Percentiles rank a stretch among this genome's conserved stretches.
These are phyloP conservation scores for Citrus reticulata DNA, from an alignment of 345 rosid genomes.

Conservation along the genomic window DNA sequence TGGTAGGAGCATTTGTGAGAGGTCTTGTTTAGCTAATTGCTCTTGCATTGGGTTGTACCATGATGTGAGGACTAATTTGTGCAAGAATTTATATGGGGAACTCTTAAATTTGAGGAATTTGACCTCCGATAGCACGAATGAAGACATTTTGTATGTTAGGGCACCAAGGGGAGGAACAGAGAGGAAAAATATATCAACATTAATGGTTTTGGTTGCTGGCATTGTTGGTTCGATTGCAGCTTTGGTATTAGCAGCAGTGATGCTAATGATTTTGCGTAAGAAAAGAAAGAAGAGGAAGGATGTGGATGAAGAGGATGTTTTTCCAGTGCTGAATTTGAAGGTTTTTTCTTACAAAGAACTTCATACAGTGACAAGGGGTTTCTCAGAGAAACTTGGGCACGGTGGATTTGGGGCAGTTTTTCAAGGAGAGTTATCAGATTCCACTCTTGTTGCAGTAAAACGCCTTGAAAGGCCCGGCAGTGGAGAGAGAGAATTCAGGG, in stretches of 20 bases:
- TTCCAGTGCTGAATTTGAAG: conserved; percentile 54
- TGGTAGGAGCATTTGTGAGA: conserved; percentile 44
- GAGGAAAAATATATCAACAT: conserved; percentile 34
- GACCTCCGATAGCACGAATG: conserved; percentile 27
- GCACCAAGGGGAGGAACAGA: conserved; percentile 29
- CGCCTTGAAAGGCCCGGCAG: conserved; percentile 59
- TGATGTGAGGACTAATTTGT: conserved; percentile 35
- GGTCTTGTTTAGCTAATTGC: conserved; percentile 50
- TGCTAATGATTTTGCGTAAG: conserved; percentile 40
- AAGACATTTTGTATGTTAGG: conserved; percentile 48
- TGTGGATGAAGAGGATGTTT: conserved; percentile 36
- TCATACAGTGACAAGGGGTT: conserved; percentile 39
- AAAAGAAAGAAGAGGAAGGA: conserved; percentile 38
- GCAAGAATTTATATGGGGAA: conserved; percentile 52
- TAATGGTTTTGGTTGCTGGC: conserved; percentile 41
- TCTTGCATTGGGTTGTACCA: conserved; percentile 67
- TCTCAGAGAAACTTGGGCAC: conserved; percentile 52
- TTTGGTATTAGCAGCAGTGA: conserved; percentile 30
- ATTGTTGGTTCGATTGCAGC: conserved; percentile 47
- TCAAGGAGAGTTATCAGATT: conserved; percentile 42
- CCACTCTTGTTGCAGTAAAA: conserved; percentile 55
- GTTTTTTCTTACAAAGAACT: conserved; percentile 60
- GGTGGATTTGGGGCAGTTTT: conserved; percentile 72
- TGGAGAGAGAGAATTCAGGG: conserved; percentile 57
- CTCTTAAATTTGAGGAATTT: conserved; percentile 54